Base-by-base conservation (phyloP, 163 green algal genomes). In the Picocystis sp. region DNA sequence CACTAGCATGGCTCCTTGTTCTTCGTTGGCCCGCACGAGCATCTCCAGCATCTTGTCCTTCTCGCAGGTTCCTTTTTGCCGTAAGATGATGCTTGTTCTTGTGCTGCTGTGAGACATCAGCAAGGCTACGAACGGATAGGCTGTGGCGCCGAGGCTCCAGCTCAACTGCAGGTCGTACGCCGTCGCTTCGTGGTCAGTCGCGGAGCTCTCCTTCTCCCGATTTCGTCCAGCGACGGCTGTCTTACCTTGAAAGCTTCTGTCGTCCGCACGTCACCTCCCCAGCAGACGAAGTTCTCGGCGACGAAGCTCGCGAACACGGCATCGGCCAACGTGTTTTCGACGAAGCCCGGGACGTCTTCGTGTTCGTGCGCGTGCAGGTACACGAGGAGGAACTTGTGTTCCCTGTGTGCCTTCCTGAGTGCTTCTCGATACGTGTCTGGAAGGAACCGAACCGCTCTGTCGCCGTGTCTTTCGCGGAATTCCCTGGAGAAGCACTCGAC, bases 301-400 rank as follows among this genome's bases (percentile, higher is more conserved):
- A 82, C 29, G 47, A 78, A 84, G 0, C 64, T 58, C 10, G 81
- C 66, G 13, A 91, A 50, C 2, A 66, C 66, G 2, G 73, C 62
- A 23, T 64, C 45, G 45, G 66, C 79, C 24, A 92, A 64, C 22
- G 82, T 81, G 17, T 62, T 47, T 1, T 56, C 49, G 59, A 77
- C 81, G 55, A 84, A 89, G 0, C 19, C 14, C 0, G 75, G 71
- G 8, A 76, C 81, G 64, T 87, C 72, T 75, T 87, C 61, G 59
- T 93, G 82, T 41, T 77, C 52, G 10, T 73, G 62, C 0, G 72
- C 66, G 47, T 93, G 82, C 23, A 93, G 70, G 70, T 91, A 93
- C n/a, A 81, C 80, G 29, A 89, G 71, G 45, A 92, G 67, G 52
- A 89, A 88, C 25, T 75, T 79, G 67, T 73, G 77, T 47, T 87